Conservation (phyloP, 2,329 filamentous ascomycete species). For the Epichloe festucae region DNA sequence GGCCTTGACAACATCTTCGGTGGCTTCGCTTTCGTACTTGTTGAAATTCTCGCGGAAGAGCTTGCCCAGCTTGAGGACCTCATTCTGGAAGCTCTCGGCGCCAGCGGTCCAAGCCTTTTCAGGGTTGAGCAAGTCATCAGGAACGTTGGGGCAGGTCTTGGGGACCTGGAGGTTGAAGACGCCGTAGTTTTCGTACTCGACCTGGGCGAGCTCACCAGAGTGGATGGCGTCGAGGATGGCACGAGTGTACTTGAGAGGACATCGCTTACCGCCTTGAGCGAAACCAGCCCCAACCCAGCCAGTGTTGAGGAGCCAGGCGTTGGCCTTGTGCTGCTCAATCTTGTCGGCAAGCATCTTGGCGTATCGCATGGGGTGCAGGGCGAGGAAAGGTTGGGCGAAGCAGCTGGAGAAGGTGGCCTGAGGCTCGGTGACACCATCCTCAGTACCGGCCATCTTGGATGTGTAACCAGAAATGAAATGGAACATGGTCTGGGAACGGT, state of each 20-base stretch:
- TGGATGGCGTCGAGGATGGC: constrained; percentile 98
- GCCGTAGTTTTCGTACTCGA: constrained; percentile 88
- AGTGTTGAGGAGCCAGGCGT: constrained; percentile 97
- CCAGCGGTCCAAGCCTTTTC: constrained; percentile 82
- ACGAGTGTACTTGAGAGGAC: constrained; percentile 96
- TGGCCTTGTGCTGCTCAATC: constrained; percentile 88
- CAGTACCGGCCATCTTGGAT: constrained; percentile 99
- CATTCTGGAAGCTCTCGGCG: constrained; percentile 65
- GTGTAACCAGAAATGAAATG: constrained; percentile 99
- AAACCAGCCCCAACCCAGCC: constrained; percentile 91
- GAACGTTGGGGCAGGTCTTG: constrained; percentile 78
- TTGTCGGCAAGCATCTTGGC: constrained; percentile 97
- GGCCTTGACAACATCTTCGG: constrained; percentile 61
- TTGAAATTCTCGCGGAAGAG: constrained; percentile 97
- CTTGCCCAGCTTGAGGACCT: constrained; percentile 79
- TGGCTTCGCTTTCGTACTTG: constrained; percentile 82
- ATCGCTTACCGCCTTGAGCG: constrained; percentile 86
- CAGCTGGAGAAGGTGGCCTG: constrained; percentile 98
- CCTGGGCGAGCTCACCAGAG: constrained; percentile 86
- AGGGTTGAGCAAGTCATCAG: constrained; percentile 86
- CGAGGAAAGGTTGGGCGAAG: constrained; percentile 98
- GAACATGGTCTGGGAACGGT: constrained; percentile 96
- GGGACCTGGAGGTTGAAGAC: constrained; percentile 97
- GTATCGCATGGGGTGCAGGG: constrained; percentile 98
- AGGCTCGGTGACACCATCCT: constrained; percentile 92